phyloP scores from a whole-genome alignment of 257 asterid species.

The Pogostemon cablin region DNA sequence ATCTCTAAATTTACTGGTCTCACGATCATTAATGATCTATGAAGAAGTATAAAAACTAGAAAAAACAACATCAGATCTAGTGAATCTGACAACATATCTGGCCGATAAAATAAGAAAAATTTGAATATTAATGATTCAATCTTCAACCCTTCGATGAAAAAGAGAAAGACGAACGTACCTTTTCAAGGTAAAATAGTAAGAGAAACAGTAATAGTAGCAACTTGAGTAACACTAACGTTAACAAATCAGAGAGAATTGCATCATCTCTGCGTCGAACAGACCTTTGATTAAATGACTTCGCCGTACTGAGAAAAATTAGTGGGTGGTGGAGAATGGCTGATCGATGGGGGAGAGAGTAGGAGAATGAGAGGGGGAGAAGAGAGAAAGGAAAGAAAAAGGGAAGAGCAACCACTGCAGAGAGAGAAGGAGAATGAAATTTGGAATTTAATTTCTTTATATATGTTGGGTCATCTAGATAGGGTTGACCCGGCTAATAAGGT shows the following conservation, averaged over 20 bases:
- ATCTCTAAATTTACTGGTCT: constrained; percentile 93
- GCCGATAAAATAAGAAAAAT: neutral
- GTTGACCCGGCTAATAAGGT: too few species aligned
- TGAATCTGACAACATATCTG: neutral
- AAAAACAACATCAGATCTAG: constrained; percentile 34
- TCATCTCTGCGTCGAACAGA: constrained; percentile 70
- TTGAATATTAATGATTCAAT: constrained; percentile 51
- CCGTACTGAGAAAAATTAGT: constrained; percentile 56
- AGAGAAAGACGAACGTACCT: constrained; percentile 94
- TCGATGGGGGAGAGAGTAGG: constrained; percentile 54
- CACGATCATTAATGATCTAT: constrained; percentile 83
- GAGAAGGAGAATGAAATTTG: too few species aligned
- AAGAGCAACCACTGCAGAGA: too few species aligned
- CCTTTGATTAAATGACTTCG: constrained; percentile 82
- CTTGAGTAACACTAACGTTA: constrained; percentile 35
- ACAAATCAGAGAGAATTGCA: constrained; percentile 47
- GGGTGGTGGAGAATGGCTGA: constrained; percentile 57
- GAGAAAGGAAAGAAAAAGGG: too few species aligned
- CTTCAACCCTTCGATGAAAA: constrained; percentile 55
- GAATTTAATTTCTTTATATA: too few species aligned
- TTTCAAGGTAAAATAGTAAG: constrained; percentile 54
- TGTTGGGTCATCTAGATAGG: too few species aligned
- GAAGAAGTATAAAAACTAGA: neutral
- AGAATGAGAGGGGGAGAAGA: too few species aligned
- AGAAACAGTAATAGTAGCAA: constrained; percentile 52